Percentiles rank a stretch among this genome's conserved stretches.
Conservation (phyloP, 345 rosid species). For the Alliaria petiolata region DNA sequence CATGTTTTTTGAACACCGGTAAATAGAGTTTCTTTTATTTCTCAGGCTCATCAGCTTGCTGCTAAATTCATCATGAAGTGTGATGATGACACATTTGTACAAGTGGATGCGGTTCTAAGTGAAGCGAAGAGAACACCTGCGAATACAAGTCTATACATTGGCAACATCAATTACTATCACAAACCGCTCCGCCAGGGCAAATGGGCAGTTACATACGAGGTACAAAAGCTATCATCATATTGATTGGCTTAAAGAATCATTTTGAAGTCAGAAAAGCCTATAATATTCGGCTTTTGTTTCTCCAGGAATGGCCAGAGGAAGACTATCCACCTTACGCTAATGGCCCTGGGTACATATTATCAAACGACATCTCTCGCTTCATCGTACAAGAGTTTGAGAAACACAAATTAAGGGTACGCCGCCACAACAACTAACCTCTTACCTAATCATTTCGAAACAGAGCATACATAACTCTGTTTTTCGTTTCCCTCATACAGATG, state of each 20-base stretch:
- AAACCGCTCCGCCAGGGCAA: slow-evolving; percentile 83
- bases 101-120: slow-evolving; percentile 58
- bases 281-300: too few species aligned
- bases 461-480: neutral
- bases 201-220: slow-evolving; percentile 96
- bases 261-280: too few species aligned
- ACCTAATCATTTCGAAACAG: neutral
- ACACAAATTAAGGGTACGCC: slow-evolving; percentile 60
- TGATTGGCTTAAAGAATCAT: neutral
- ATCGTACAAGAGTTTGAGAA: slow-evolving; percentile 72
- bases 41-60: slow-evolving; percentile 50
- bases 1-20: neutral
- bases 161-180: slow-evolving; percentile 79
- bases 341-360: slow-evolving; percentile 82
- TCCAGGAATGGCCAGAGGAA: slow-evolving; percentile 91
- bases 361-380: slow-evolving; percentile 61
- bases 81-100: slow-evolving; percentile 84
- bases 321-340: slow-evolving; percentile 92
- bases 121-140: slow-evolving; percentile 51
- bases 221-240: slow-evolving; percentile 4
- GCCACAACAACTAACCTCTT: neutral
- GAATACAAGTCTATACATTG: slow-evolving; percentile 60
- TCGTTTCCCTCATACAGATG: slow-evolving; percentile 41
- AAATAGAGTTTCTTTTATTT: slow-evolving; percentile 7
- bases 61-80: slow-evolving; percentile 80